Percentiles rank a stretch among this genome's conserved stretches.
These are phyloP conservation scores for Citrullus colocynthis DNA, from an alignment of 306 rosid species.

Conservation along the genomic window DNA sequence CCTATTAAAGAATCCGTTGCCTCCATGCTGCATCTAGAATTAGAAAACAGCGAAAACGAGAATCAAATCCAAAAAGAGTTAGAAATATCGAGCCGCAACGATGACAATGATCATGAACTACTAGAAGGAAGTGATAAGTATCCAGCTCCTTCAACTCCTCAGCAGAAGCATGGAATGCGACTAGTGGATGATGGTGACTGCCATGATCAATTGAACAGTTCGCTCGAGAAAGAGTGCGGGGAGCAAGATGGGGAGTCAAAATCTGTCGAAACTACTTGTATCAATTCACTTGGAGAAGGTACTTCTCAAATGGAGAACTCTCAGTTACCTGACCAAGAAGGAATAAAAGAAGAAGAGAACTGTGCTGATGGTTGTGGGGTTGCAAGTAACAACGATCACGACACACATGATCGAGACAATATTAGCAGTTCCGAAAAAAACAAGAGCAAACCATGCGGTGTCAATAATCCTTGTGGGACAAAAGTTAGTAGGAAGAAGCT, in stretches of 20 bases:
- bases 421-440: constrained; percentile 20
- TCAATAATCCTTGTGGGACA: constrained; percentile 18
- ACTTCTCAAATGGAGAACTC: constrained; percentile 24
- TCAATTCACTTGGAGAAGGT: constrained; percentile 29
- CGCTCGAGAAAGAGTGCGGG: constrained; percentile 52
- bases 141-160: constrained; percentile 98
- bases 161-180: constrained; percentile 62
- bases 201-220: constrained; percentile 63
- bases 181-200: constrained; percentile 74
- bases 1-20: constrained; percentile 54
- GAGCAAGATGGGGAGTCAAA: constrained; percentile 64
- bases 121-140: constrained; percentile 61
- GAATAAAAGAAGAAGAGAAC: constrained; percentile 44
- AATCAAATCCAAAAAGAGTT: constrained; percentile 23
- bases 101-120: constrained; percentile 39
- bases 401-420: constrained; percentile 16
- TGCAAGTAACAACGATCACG: constrained; percentile 18
- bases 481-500: constrained; percentile 65
- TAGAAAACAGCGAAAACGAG: constrained; percentile 22
- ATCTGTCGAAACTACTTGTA: constrained; percentile 65
- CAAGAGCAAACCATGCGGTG: constrained; percentile 26
- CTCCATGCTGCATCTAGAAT: constrained; percentile 39
- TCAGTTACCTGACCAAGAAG: constrained; percentile 10
- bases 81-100: constrained; percentile 18
- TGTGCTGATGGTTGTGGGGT: constrained; percentile 30